Evolutionary conservation across 2,329 filamentous ascomycete species (phyloP), one percentile per base, ranked within the genome.

Genomic region (Epichloe glyceriae): DNA sequence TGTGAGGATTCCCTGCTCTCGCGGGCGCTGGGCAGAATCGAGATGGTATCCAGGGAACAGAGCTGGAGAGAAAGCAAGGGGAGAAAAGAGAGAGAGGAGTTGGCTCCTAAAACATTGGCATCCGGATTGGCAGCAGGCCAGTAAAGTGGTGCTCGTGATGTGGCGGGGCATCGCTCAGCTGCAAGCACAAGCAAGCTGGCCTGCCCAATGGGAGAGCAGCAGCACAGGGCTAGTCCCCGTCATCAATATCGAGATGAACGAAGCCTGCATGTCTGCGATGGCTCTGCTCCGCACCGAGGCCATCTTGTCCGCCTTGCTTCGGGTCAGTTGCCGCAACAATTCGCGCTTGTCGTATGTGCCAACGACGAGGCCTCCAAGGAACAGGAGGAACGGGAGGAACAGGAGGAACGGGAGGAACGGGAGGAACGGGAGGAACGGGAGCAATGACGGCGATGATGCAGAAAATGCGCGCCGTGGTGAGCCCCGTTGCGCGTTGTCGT

Each of bases 1-100:
- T 64, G 53, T 54, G 46, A 49, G 58, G 60, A 54, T 64, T 64
- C 49, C 57, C 57, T 52, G 66, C 64, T 60, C 64, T 59, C 49
- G 64, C 63, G 57, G 65, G 66, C 51, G 62, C 63, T 43, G 66
- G 68, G 52, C 66, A 69, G 55, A 56, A 60, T 55, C 65, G 62
- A 52, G 55, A 56, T 49, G 61, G 55, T 38, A 58, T 61, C 50
- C 55, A 54, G 19, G 58, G 55, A 44, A 62, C 55, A 50, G 63
- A 54, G 50, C 61, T 64, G 40, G 40, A 42, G 40, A 11, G 15
- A 17, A 10, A 44, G 42, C 10, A 14, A 39, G 44, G 47, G 44
- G 35, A 30, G 20, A 38, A 22, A 46, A 45, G 35, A 41, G n/a
- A 17, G 33, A 44, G 37, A 41, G 26, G 38, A 45, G 33, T 40